Conservation (phyloP, 257 asterid genomes). For the Plantago ovata region DNA sequence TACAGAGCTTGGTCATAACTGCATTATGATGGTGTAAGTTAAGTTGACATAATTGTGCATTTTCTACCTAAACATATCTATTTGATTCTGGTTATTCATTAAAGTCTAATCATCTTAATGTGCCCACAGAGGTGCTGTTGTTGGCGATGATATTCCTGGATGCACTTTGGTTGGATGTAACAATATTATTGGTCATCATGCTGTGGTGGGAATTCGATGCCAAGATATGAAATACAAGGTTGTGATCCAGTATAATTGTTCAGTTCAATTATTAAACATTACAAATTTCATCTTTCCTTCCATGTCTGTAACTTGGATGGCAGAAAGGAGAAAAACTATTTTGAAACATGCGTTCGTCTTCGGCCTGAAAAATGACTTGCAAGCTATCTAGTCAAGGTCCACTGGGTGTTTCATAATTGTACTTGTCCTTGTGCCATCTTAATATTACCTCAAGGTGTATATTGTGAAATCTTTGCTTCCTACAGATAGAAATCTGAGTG, state of each 20-base stretch:
- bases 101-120: conserved; percentile 18
- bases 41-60: conserved; percentile 8
- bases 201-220: conserved; percentile 83
- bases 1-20: conserved; percentile 74
- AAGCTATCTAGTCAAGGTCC: no score
- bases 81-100: conserved; percentile 8
- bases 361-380: no score
- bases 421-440: neutral
- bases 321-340: no score
- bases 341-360: no score
- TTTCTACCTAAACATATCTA: neutral
- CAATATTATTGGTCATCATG: conserved; percentile 82
- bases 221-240: conserved; percentile 94
- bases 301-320: no score
- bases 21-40: conserved; percentile 71
- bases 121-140: conserved; percentile 73
- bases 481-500: conserved; percentile 2
- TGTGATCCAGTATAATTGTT: conserved; percentile 15
- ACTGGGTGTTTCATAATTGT: neutral
- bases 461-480: conserved; percentile 11
- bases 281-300: no score
- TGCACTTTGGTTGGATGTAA: conserved; percentile 68
- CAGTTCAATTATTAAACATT: neutral
- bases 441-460: conserved; percentile 5
- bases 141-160: conserved; percentile 96